These are phyloP conservation scores for Diddensiella caesifluorescens DNA, from an alignment of 805 yeast species.

Conservation along the genomic window DNA sequence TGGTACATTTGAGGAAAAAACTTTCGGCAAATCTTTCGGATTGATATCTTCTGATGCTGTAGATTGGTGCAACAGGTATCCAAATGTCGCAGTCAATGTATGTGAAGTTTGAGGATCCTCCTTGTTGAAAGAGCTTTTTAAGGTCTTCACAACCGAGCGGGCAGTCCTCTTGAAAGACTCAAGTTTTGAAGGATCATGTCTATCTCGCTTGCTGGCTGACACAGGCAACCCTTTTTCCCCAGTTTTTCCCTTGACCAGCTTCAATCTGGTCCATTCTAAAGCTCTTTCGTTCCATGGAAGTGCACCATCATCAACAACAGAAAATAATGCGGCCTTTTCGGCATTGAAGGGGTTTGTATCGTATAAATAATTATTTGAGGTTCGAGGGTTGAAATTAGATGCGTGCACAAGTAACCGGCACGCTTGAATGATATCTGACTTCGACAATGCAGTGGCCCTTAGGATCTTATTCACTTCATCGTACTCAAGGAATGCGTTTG, in stretches of 20 bases:
- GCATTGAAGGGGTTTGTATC: not conserved
- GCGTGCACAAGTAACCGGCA: constrained; percentile 21
- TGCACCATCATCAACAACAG: constrained; percentile 23
- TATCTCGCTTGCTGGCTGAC: not conserved
- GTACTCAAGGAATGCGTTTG: constrained; percentile 26
- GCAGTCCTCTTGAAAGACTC: not conserved
- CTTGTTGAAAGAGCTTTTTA: no score
- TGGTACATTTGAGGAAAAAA: constrained; percentile 30
- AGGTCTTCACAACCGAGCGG: not conserved
- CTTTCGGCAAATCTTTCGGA: constrained; percentile 15
- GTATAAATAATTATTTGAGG: constrained; percentile 6
- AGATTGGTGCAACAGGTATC: constrained; percentile 26
- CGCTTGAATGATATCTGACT: constrained; percentile 19
- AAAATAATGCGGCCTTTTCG: constrained; percentile 1
- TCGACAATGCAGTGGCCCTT: constrained; percentile 15
- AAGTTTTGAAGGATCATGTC: not conserved
- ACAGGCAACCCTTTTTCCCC: no score
- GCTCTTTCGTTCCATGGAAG: constrained; percentile 28
- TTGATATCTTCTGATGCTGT: constrained; percentile 10
- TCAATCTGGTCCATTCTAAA: constrained; percentile 24
- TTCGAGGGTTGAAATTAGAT: constrained; percentile 11
- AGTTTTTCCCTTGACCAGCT: constrained; percentile 12
- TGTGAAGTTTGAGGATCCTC: constrained; percentile 10
- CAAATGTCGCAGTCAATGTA: constrained; percentile 31
- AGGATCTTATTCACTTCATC: constrained; percentile 13